Evolutionary conservation across 2,329 filamentous ascomycete genomes (phyloP), one percentile per base, ranked within the genome.

Genomic region (Alternaria triticina): DNA sequence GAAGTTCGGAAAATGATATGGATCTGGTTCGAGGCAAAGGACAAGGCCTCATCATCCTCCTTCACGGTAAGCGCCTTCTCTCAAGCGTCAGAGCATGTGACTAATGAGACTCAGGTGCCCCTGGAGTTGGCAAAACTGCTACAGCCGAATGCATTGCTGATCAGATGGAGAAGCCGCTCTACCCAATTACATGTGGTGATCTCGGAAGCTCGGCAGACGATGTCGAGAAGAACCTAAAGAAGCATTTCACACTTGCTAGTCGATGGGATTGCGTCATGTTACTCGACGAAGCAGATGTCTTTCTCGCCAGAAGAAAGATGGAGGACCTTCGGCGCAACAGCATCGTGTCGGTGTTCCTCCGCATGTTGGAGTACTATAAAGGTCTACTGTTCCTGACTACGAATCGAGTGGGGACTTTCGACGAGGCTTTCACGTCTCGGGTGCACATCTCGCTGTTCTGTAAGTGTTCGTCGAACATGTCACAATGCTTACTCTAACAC

Each of bases 201-300:
- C 51, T 63, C 15, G 65, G 62, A 5, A 59, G 54, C 4, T 15
- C 63, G 3, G 20, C 65, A 2, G 49, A 49, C 0, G 20, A 33
- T 4, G 56, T 62, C 5, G 62, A 67, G 33, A 54, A 60, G n/a
- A 47, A 60, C 13, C 40, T 65, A 5, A 12, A 54, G 7, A 40
- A 36, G 4, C 44, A 54, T 0, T 44, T 59, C 5, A 28, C 44
- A 0, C 45, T 68, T 0, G 51, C 57, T 6, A 45, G 8, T 0
- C 82, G 81, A 7, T 87, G 83, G 75, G 82, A 81, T n/a, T 86
- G 82, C 40, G 80, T 88, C 7, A 81, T 88, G 85, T 50, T 64
- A 15, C 43, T 66, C 9, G 64, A 66, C 12, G 60, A 66, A 23
- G 60, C 60, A 2, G 51, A 54, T 40, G 51, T 54, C 4, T 54